These are phyloP conservation scores for Huntiella decipiens DNA, from an alignment of 2,329 filamentous ascomycete genomes.

Conservation along the genomic window DNA sequence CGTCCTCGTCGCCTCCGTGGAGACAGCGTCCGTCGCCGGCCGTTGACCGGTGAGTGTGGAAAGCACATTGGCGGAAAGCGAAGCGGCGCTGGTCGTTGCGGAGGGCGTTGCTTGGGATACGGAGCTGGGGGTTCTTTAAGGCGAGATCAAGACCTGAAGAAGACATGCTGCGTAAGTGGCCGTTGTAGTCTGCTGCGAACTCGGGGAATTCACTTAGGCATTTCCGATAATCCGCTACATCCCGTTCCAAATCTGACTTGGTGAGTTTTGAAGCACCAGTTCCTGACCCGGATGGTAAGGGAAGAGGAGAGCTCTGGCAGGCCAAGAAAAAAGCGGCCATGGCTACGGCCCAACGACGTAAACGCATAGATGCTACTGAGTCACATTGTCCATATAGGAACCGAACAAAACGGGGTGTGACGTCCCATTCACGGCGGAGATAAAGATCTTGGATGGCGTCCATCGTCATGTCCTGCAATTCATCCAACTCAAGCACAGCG, in stretches of 20 bases:
- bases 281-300: slow-evolving; percentile 7
- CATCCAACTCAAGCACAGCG: slow-evolving; percentile 27
- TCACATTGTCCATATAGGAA: slow-evolving; percentile 37
- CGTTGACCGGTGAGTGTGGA: slow-evolving; percentile 36
- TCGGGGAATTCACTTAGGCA: slow-evolving; percentile 27
- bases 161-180: slow-evolving; percentile 33
- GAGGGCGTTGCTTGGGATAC: slow-evolving; percentile 35
- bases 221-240: slow-evolving; percentile 19
- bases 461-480: slow-evolving; percentile 37
- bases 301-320: slow-evolving; percentile 5
- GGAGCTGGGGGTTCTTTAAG: slow-evolving; percentile 41
- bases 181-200: slow-evolving; percentile 30
- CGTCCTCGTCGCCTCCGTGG: slow-evolving; percentile 17
- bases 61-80: slow-evolving; percentile 42
- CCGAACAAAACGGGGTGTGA: slow-evolving; percentile 29
- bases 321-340: slow-evolving; percentile 39
- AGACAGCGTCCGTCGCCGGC: slow-evolving; percentile 37
- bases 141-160: slow-evolving; percentile 30
- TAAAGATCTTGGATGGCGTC: slow-evolving; percentile 41
- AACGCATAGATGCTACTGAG: slow-evolving; percentile 27
- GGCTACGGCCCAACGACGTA: slow-evolving; percentile 40
- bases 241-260: slow-evolving; percentile 12
- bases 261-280: slow-evolving; percentile 15
- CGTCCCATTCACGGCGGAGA: slow-evolving; percentile 38
- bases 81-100: slow-evolving; percentile 37